Base-by-base conservation (phyloP, 2,329 filamentous ascomycete species). In the Biscogniauxia mediterranea region DNA sequence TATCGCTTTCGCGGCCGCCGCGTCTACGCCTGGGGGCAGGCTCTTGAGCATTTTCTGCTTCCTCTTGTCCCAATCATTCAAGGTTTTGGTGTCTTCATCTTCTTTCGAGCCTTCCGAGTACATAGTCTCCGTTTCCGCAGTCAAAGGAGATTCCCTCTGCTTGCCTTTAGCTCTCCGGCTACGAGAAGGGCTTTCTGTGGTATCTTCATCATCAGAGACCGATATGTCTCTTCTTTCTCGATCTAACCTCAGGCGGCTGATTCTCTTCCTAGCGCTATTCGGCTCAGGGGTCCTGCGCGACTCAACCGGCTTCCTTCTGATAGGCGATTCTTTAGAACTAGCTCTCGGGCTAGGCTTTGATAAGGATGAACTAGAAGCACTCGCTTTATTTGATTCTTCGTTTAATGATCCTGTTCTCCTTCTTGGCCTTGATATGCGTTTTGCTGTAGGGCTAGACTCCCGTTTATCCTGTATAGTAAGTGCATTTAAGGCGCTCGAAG, bases 1-100 rank as follows among this genome's bases (percentile, higher is more conserved):
- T 28, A 99, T 97, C 64, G 97, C 92, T 70, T 91, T 91, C 0
- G 94, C 95, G 3, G 93, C 91, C 25, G 83, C 80, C 66, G 89
- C 85, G 71, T 99, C 95, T 2, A 97, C 86, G 0, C 93, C 93
- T 57, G 88, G 84, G 0, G 93, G 93, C 1, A 98, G 77, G 60
- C 89, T 89, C 71, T 91, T 92, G 71, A 97, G 79, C 21, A 96
- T 80, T 8, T 82, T 75, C 55, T 81, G 79, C 64, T 91, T 86
- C 55, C 83, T 85, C 57, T 80, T 81, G 65, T 90, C 85, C 83
- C 86, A 90, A 9, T 80, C 78, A 20, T 75, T 77, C 55, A 83
- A 79, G 7, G 78, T 76, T 25, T 78, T 72, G 15, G 67, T 69
- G 1, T 68, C 72, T 26, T 78, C 77, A 2, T 77, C 79, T 20